phyloP scores from a whole-genome alignment of 2,329 filamentous ascomycete species.

The Xylariaceae sp. region DNA sequence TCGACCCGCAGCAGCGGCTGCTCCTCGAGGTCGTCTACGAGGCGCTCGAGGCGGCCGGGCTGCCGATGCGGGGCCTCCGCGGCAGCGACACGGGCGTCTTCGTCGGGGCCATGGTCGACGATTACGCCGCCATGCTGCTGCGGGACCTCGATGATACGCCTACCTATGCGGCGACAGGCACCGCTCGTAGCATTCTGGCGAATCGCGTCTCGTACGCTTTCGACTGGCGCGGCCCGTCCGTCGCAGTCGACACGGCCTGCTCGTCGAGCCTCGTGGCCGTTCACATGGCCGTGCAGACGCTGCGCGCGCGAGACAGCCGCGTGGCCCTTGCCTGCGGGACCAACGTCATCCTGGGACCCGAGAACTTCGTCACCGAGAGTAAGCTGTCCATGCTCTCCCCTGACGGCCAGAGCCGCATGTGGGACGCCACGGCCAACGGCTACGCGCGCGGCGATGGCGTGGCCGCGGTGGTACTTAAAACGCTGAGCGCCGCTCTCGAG shows the following conservation, averaged over 20 bases:
- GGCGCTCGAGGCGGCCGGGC: slow-evolving; percentile 4
- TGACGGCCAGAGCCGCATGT: slow-evolving; percentile 10
- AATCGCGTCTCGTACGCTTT: slow-evolving; percentile 7
- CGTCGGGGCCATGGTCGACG: slow-evolving; percentile 1
- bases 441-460: slow-evolving; percentile 19
- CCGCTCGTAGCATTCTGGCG: not conserved
- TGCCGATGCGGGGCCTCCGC: not conserved
- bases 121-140: not conserved
- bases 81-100: slow-evolving; percentile 2
- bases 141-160: slow-evolving; percentile 1
- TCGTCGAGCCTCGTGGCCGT: slow-evolving; percentile 4
- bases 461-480: slow-evolving; percentile 34
- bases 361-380: not conserved
- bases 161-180: slow-evolving; percentile 1
- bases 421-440: slow-evolving; percentile 14
- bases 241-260: slow-evolving; percentile 6
- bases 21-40: slow-evolving; percentile 4
- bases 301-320: not conserved
- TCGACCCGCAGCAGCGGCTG: slow-evolving; percentile 6
- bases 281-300: slow-evolving; percentile 2
- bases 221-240: slow-evolving; percentile 3
- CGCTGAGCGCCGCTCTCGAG: slow-evolving; percentile 29
- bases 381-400: slow-evolving; percentile 14
- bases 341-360: not conserved
- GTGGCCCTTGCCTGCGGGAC: slow-evolving; percentile 2